These are phyloP conservation scores for Ophiostoma piceae DNA, from an alignment of 2,329 filamentous ascomycete genomes.

Conservation along the genomic window DNA sequence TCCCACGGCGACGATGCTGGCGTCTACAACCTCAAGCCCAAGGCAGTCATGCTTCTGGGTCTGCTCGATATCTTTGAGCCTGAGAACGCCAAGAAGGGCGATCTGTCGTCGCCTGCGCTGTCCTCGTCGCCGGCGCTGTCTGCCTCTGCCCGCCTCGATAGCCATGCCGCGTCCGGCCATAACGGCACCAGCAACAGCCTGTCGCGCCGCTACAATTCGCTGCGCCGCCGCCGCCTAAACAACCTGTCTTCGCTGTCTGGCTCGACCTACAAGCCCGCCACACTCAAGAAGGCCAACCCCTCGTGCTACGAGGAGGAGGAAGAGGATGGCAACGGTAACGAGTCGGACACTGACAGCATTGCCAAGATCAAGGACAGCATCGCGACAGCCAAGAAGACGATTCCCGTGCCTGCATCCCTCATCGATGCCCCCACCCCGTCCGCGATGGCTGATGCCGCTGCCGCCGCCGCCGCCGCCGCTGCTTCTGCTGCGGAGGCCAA, in stretches of 20 bases:
- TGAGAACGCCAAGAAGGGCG: background rate
- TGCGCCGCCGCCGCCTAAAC: conserved; percentile 17
- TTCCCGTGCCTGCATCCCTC: conserved; percentile 13
- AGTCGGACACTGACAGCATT: background rate
- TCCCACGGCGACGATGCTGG: conserved; percentile 23
- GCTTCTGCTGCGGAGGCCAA: background rate
- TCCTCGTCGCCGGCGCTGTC: background rate
- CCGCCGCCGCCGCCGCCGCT: background rate
- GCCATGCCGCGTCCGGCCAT: background rate
- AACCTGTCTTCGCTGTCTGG: background rate
- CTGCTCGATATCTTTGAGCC: conserved; percentile 22
- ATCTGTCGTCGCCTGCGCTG: background rate
- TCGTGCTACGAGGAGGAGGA: background rate
- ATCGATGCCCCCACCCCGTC: conserved; percentile 7
- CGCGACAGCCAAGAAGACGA: background rate
- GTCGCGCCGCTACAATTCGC: conserved; percentile 24
- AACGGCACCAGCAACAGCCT: background rate
- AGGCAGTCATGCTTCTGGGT: conserved; percentile 27
- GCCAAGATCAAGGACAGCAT: conserved; percentile 7
- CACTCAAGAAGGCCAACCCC: background rate
- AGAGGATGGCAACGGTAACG: background rate
- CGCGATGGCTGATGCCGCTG: background rate
- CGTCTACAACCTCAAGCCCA: conserved; percentile 21
- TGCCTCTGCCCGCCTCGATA: background rate
- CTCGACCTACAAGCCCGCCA: background rate